Evolutionary conservation across 2,329 filamentous ascomycete genomes (phyloP), one percentile per base, ranked within the genome.

Genomic region (Ceratocystis albifundus): DNA sequence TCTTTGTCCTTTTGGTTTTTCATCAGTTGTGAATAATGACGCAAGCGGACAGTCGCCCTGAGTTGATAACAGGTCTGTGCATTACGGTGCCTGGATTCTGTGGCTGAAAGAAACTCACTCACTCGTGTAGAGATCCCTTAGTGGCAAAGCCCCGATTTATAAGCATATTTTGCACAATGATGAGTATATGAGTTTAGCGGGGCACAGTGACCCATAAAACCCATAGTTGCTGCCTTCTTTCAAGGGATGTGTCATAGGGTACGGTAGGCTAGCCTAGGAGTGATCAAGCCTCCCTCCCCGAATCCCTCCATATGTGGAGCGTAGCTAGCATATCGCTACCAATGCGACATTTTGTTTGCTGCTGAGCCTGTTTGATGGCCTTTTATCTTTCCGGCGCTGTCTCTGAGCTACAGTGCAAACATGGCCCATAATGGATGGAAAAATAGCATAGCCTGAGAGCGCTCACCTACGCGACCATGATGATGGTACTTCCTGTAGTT

Each of bases 291-390:
- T 32, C 36, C 36, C 36, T 41, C 36, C 8, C 36, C 10, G 32
- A 36, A 36, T 41, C 36, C 36, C 36, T 41, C 36, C 30, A 32
- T 30, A 30, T 30, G 30, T 30, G 30, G 30, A 30, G 30, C 30
- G 7, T 30, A 30, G 6, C 30, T 7, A 32, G 30, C 30, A 32
- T 32, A 32, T 32, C 30, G 7, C 6, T 7, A 32, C 30, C 25
- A 28, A 22, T 57, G 53, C 53, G 53, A 57, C 53, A 57, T 57
- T 57, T 30, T 57, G 53, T 30, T 57, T 57, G 53, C 32, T 50
- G 46, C 32, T 50, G 46, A 50, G 46, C 3, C 22, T 50, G 25
- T 17, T 57, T 32, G 53, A 28, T 32, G 53, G 17, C 50, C 12
- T 28, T 30, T 12, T 25, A 25, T 57, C 22, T 30, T 28, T 32